Conservation (phyloP, 371 early-diverging fungal genomes). For the Lichtheimia corymbifera region DNA sequence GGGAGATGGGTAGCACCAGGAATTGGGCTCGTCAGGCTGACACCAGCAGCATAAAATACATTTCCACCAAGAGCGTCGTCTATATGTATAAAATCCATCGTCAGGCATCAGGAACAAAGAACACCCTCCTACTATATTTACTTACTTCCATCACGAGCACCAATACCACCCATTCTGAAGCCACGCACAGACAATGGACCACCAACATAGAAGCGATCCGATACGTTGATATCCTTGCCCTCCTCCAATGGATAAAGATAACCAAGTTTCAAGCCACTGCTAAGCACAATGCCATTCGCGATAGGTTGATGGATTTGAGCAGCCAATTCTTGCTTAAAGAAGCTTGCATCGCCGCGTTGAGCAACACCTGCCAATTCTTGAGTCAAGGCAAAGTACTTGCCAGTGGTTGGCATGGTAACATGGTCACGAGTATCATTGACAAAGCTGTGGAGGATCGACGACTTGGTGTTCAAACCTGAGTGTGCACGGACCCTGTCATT, state of each 20-base stretch:
- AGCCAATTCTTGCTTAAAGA: slow-evolving; percentile 73
- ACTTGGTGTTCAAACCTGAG: slow-evolving; percentile 83
- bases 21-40: slow-evolving; percentile 79
- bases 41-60: slow-evolving; percentile 74
- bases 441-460: slow-evolving; percentile 69
- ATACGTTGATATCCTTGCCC: slow-evolving; percentile 51
- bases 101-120: not conserved
- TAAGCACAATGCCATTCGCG: slow-evolving; percentile 31
- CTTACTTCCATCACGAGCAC: slow-evolving; percentile 78
- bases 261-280: slow-evolving; percentile 51
- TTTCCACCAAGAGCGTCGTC: slow-evolving; percentile 92
- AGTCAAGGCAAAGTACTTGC: slow-evolving; percentile 59
- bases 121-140: not conserved
- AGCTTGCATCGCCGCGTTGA: slow-evolving; percentile 79
- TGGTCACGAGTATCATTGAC: slow-evolving; percentile 76
- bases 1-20: slow-evolving; percentile 66
- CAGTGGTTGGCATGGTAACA: slow-evolving; percentile 70
- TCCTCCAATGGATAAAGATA: slow-evolving; percentile 56
- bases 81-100: slow-evolving; percentile 22
- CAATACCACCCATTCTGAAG: slow-evolving; percentile 84
- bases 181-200: slow-evolving; percentile 88
- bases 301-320: slow-evolving; percentile 41
- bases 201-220: slow-evolving; percentile 88
- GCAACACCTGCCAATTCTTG: slow-evolving; percentile 58
- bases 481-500: slow-evolving; percentile 72